Conservation (phyloP, 2,329 filamentous ascomycete genomes). For the Pseudopithomyces maydicus region DNA sequence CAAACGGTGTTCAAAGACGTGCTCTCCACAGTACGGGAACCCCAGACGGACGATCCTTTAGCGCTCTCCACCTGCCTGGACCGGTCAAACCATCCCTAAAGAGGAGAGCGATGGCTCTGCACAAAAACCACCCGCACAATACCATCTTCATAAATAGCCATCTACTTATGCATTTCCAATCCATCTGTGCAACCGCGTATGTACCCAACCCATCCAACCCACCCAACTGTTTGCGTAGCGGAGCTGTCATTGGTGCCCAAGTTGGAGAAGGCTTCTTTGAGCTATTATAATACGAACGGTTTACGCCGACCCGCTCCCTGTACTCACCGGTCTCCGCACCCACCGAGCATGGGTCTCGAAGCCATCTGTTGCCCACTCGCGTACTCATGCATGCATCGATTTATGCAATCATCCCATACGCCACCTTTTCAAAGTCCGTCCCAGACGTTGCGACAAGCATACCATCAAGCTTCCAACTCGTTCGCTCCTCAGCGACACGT, state of each 20-base stretch:
- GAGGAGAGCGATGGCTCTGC: neutral
- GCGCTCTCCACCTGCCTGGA: conserved; percentile 3
- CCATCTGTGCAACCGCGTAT: neutral
- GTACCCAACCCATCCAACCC: too few species aligned
- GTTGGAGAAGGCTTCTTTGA: neutral
- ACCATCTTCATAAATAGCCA: too few species aligned
- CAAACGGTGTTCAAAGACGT: neutral
- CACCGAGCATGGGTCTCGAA: neutral
- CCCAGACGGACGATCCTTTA: conserved; percentile 7
- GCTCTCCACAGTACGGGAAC: conserved; percentile 4
- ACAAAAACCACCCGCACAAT: neutral
- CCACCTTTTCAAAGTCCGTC: neutral
- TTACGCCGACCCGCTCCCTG: neutral
- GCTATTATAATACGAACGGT: neutral
- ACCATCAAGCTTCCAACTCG: conserved; percentile 1
- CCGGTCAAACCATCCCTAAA: neutral
- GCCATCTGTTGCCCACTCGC: neutral
- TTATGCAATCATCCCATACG: neutral
- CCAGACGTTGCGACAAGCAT: conserved; percentile 7
- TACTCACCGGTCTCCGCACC: neutral
- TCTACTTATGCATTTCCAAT: too few species aligned
- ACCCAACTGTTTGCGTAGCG: neutral
- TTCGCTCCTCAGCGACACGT: neutral
- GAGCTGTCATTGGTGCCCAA: neutral
- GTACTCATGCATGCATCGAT: neutral